Percentiles rank a stretch among this genome's conserved stretches.
These are phyloP conservation scores for Pyronema domesticum DNA, from an alignment of 495 filamentous ascomycete species.

Conservation along the genomic window DNA sequence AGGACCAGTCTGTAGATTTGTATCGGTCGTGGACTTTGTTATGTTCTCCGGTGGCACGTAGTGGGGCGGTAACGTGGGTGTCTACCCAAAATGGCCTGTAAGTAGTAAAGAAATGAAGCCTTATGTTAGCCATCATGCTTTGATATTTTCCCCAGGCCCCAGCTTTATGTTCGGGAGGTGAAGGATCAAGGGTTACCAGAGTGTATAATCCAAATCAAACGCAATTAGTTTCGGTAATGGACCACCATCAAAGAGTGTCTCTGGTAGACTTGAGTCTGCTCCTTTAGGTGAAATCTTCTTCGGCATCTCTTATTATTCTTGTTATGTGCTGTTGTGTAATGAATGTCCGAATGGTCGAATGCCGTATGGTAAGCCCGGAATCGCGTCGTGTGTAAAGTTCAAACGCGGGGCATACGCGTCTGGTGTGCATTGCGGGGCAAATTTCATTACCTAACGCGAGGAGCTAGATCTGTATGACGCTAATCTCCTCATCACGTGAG, in stretches of 20 bases:
- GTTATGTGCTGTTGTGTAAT: no score
- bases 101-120: not conserved
- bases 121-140: not conserved
- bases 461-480: no score
- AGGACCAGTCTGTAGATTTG: not conserved
- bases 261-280: slow-evolving; percentile 23
- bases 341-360: no score
- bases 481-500: no score
- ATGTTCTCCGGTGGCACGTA: slow-evolving; percentile 40
- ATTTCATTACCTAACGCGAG: no score
- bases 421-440: no score
- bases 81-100: slow-evolving; percentile 78
- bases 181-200: slow-evolving; percentile 33
- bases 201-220: slow-evolving; percentile 92
- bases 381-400: no score
- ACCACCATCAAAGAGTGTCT: slow-evolving; percentile 55
- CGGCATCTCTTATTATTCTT: not conserved
- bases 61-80: slow-evolving; percentile 68
- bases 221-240: slow-evolving; percentile 72
- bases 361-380: no score
- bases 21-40: slow-evolving; percentile 26
- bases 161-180: no score
- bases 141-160: no score
- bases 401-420: no score
- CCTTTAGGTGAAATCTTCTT: not conserved